A percentile compares a stretch with the other conserved stretches of the same genome.
Evolutionary conservation across 176 grass and related monocot species (phyloP).

Genomic region (Carex scoparia): DNA sequence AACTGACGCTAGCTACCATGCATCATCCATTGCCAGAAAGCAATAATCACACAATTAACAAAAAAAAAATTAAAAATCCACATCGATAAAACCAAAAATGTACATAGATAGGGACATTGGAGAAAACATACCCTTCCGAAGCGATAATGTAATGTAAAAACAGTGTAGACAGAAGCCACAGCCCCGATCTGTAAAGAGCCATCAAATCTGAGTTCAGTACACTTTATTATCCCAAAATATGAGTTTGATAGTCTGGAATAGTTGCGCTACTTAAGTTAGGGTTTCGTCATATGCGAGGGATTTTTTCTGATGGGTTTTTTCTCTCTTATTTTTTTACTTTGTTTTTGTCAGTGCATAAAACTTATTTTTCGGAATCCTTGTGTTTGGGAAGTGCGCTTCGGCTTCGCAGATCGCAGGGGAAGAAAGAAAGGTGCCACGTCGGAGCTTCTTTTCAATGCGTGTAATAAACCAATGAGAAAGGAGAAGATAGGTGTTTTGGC

Average conservation of each 20-base stretch:
- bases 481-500: conserved; percentile 17
- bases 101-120: not conserved
- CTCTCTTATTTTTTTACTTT: not conserved
- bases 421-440: not conserved
- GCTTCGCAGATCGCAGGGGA: not conserved
- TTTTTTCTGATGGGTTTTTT: not conserved
- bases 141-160: conserved; percentile 19
- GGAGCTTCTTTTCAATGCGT: not conserved
- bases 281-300: not conserved
- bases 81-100: not conserved
- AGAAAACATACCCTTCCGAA: conserved; percentile 28
- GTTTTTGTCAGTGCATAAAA: too few species aligned
- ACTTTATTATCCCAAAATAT: not conserved
- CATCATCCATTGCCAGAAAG: not conserved
- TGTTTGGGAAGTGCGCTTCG: not conserved
- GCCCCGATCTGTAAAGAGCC: conserved; percentile 29
- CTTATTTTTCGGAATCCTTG: not conserved
- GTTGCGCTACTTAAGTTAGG: not conserved
- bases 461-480: conserved; percentile 32
- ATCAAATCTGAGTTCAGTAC: conserved; percentile 5
- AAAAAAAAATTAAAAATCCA: not conserved
- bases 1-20: not conserved
- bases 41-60: not conserved
- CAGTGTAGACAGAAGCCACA: conserved; percentile 29
- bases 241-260: not conserved